These are phyloP conservation scores for Goniomonas avonlea DNA, from an alignment of 78 protist genomes.

Conservation along the genomic window DNA sequence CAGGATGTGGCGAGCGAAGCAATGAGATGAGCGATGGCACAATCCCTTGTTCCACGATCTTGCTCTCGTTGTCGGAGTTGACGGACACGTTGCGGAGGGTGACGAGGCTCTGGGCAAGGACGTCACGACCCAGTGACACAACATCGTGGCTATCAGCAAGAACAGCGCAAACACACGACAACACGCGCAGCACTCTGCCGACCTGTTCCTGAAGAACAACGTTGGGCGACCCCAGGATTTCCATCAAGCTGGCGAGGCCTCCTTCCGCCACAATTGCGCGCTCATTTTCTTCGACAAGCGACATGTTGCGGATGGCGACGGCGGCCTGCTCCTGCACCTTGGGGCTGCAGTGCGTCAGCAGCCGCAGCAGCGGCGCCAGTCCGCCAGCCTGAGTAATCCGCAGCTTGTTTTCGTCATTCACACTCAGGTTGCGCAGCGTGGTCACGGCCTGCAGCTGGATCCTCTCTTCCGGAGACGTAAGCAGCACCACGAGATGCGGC, in stretches of 20 bases:
- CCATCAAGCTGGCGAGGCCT: too few relatives aligned
- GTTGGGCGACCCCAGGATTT: too few relatives aligned
- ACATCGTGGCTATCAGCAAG: too few relatives aligned
- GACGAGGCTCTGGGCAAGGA: too few relatives aligned
- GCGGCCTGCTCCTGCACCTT: conserved; percentile 25
- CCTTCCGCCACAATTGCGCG: too few relatives aligned
- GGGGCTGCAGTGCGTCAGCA: not conserved
- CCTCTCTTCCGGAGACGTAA: not conserved
- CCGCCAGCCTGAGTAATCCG: too few relatives aligned
- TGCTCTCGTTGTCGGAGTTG: conserved; percentile 30
- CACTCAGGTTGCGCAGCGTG: conserved; percentile 12
- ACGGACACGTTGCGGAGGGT: conserved; percentile 18
- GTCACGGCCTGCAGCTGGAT: conserved; percentile 15
- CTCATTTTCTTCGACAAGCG: too few relatives aligned
- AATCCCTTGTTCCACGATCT: conserved; percentile 10
- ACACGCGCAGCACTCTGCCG: too few relatives aligned
- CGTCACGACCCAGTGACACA: too few relatives aligned
- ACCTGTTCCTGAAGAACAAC: too few relatives aligned
- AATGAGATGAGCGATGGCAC: not conserved
- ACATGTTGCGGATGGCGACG: conserved; percentile 24
- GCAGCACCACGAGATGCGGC: conserved; percentile 14
- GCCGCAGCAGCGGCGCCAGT: conserved; percentile 12
- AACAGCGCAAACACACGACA: too few relatives aligned
- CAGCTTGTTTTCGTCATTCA: conserved; percentile 22
- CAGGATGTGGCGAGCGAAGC: not conserved